These are phyloP conservation scores for Vitis vinifera DNA, from an alignment of 164 flowering plant species.

Conservation along the genomic window DNA sequence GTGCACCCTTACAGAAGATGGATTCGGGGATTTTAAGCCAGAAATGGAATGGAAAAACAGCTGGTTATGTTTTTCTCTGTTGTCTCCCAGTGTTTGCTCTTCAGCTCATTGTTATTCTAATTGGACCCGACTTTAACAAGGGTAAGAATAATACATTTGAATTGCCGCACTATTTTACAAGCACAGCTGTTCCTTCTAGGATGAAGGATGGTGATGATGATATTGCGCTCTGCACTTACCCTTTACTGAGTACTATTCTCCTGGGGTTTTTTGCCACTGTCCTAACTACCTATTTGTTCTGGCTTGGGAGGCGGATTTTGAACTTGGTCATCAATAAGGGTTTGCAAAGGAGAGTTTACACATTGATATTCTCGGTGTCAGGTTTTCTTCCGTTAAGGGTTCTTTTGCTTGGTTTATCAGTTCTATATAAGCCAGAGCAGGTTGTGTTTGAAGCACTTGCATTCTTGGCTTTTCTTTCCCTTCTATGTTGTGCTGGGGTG, in stretches of 20 bases:
- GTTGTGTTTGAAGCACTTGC: slow-evolving; percentile 62
- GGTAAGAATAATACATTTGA: slow-evolving; percentile 19
- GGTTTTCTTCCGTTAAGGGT: slow-evolving; percentile 75
- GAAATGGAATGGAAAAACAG: slow-evolving; percentile 78
- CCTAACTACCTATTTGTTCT: slow-evolving; percentile 59
- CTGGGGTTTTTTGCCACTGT: slow-evolving; percentile 68
- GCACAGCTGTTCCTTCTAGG: slow-evolving; percentile 20
- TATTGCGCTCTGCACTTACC: slow-evolving; percentile 77
- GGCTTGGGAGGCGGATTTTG: slow-evolving; percentile 73
- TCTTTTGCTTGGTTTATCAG: slow-evolving; percentile 80
- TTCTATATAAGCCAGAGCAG: slow-evolving; percentile 61
- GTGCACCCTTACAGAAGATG: slow-evolving; percentile 70
- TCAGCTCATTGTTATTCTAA: slow-evolving; percentile 63
- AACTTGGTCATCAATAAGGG: slow-evolving; percentile 81
- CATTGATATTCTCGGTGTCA: slow-evolving; percentile 66
- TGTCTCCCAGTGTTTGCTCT: slow-evolving; percentile 73
- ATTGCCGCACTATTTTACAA: slow-evolving; percentile 66
- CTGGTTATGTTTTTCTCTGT: slow-evolving; percentile 55
- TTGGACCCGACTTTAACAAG: slow-evolving; percentile 56
- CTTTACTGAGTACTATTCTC: slow-evolving; percentile 72
- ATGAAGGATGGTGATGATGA: slow-evolving; percentile 11
- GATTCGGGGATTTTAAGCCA: slow-evolving; percentile 58
- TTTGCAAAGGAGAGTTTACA: slow-evolving; percentile 75
- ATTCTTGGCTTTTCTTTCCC: slow-evolving; percentile 73
- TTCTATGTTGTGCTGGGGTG: slow-evolving; percentile 62